phyloP scores from a whole-genome alignment of 352 stramenopile genomes.

The Albugo candida region DNA sequence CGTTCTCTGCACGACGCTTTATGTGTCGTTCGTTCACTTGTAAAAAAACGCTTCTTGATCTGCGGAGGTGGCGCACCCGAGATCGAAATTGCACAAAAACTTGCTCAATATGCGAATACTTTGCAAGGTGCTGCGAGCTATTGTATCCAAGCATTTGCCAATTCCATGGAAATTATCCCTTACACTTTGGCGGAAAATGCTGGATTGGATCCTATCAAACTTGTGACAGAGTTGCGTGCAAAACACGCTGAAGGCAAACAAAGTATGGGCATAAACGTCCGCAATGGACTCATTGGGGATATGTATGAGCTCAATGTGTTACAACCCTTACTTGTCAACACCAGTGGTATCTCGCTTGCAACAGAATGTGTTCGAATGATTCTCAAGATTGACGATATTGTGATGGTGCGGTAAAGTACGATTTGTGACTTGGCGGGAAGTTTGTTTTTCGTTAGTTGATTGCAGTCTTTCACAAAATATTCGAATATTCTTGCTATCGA shows the following conservation, averaged over 20 bases:
- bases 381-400: conserved; percentile 99
- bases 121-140: conserved; percentile 90
- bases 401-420: conserved; percentile 81
- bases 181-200: conserved; percentile 99
- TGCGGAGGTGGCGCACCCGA: conserved; percentile 94
- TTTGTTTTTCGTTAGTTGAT: too few species aligned
- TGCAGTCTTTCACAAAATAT: too few species aligned
- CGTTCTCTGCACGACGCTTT: conserved; percentile 97
- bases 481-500: too few species aligned
- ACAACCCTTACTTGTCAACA: conserved; percentile 96
- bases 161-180: conserved; percentile 95
- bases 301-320: conserved; percentile 98
- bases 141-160: conserved; percentile 93
- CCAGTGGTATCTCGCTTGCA: conserved; percentile 92
- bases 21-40: conserved; percentile 92
- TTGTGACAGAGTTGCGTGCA: conserved; percentile 92
- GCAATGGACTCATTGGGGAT: conserved; percentile 90
- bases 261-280: conserved; percentile 93
- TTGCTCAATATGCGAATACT: conserved; percentile 86
- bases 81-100: conserved; percentile 88
- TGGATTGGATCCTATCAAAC: conserved; percentile 95
- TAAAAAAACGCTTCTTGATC: conserved; percentile 99
- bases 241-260: conserved; percentile 86
- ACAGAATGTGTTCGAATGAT: conserved; percentile 99
- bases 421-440: too few species aligned